Evolutionary conservation across 257 asterid species (phyloP).

Genomic region (Fraxinus cuspidata): DNA sequence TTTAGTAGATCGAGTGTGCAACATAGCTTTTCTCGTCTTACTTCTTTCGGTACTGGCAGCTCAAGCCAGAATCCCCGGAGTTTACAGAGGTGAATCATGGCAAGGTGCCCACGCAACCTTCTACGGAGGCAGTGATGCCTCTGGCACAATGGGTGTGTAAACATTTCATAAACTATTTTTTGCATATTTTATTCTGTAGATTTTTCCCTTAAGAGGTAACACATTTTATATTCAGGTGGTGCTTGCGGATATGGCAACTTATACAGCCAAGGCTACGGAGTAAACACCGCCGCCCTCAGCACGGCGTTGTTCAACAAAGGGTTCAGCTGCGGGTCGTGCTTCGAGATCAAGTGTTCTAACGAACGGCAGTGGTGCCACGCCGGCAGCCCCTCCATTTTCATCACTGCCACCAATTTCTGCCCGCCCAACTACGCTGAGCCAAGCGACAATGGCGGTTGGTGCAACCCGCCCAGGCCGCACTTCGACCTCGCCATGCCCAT

Average conservation of each 20-base stretch:
- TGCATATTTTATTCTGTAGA: neutral
- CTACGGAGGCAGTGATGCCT: slow-evolving; percentile 88
- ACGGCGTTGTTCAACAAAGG: slow-evolving; percentile 84
- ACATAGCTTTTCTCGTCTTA: slow-evolving; percentile 39
- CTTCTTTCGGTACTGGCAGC: slow-evolving; percentile 18
- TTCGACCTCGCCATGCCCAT: slow-evolving; percentile 97
- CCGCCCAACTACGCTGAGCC: slow-evolving; percentile 81
- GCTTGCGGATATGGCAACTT: slow-evolving; percentile 88
- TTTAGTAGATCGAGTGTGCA: slow-evolving; percentile 26
- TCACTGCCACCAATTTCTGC: slow-evolving; percentile 87
- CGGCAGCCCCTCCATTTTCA: slow-evolving; percentile 72
- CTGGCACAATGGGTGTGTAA: slow-evolving; percentile 84
- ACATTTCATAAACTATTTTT: neutral
- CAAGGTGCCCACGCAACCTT: slow-evolving; percentile 81
- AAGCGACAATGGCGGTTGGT: slow-evolving; percentile 88
- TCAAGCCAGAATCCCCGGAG: slow-evolving; percentile 67
- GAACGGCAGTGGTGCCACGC: slow-evolving; percentile 69
- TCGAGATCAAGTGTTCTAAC: slow-evolving; percentile 65
- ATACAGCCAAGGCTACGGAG: slow-evolving; percentile 91
- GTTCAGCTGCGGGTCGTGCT: slow-evolving; percentile 77
- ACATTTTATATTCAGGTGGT: slow-evolving; percentile 50
- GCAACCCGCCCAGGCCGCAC: slow-evolving; percentile 86
- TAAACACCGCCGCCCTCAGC: slow-evolving; percentile 87
- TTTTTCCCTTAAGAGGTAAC: neutral
- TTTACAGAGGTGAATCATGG: slow-evolving; percentile 65